These are phyloP conservation scores for Achlya hypogyna DNA, from an alignment of 352 stramenopile species.

Conservation along the genomic window DNA sequence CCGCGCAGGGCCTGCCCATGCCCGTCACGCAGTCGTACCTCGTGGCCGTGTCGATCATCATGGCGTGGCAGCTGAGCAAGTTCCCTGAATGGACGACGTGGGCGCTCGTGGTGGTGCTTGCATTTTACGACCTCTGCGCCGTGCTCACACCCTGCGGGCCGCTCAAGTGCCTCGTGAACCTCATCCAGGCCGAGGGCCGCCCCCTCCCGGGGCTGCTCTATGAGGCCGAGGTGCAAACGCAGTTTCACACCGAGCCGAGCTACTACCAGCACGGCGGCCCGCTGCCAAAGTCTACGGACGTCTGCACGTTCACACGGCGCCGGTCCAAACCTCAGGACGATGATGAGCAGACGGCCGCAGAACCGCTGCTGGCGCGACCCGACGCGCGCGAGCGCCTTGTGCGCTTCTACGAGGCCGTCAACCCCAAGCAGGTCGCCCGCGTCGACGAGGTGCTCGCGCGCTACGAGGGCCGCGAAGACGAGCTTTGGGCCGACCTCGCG, in stretches of 20 bases:
- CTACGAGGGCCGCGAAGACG: constrained; percentile 58
- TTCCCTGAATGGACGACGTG: constrained; percentile 94
- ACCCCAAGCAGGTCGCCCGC: constrained; percentile 45
- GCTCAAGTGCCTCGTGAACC: constrained; percentile 91
- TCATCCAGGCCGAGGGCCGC: constrained; percentile 87
- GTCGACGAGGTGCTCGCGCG: constrained; percentile 66
- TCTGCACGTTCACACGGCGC: constrained; percentile 13
- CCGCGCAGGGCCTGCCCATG: constrained; percentile 33
- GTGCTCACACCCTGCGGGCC: constrained; percentile 98
- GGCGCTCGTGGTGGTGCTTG: constrained; percentile 90
- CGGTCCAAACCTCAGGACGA: constrained; percentile 10
- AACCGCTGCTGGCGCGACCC: not conserved
- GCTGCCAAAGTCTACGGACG: not conserved
- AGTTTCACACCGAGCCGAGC: not conserved
- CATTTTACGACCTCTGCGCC: constrained; percentile 98
- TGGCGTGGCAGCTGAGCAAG: constrained; percentile 96
- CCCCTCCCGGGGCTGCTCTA: constrained; percentile 84
- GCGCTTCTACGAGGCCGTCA: constrained; percentile 60
- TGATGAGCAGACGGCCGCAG: not conserved
- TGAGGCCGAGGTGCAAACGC: constrained; percentile 38
- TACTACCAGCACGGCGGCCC: constrained; percentile 18
- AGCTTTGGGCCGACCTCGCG: constrained; percentile 71
- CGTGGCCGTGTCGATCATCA: constrained; percentile 93
- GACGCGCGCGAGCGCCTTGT: constrained; percentile 35
- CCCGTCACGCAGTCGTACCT: constrained; percentile 92